Evolutionary conservation across 2,329 filamentous ascomycete genomes (phyloP).

Genomic region (Phialemonium atrogriseum): DNA sequence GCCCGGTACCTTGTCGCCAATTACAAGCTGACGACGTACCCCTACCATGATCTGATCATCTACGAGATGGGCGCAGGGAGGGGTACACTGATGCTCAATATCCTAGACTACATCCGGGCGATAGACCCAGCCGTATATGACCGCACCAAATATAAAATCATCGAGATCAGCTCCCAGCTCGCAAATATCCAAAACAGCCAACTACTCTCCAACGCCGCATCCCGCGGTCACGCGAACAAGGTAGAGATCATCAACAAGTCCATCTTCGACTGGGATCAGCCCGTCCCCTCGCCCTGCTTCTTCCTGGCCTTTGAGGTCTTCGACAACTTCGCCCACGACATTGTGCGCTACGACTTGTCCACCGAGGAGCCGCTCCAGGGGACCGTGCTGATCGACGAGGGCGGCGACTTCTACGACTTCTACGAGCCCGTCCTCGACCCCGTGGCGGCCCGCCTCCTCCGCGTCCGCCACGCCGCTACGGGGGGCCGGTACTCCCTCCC

Average conservation of each 20-base stretch:
- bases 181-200: slow-evolving; percentile 70
- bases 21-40: slow-evolving; percentile 89
- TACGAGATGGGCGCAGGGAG: slow-evolving; percentile 99
- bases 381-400: slow-evolving; percentile 73
- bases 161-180: slow-evolving; percentile 83
- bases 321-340: slow-evolving; percentile 96
- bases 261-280: slow-evolving; percentile 87
- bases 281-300: slow-evolving; percentile 89
- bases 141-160: slow-evolving; percentile 87
- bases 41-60: slow-evolving; percentile 93
- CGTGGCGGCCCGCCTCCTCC: slow-evolving; percentile 71
- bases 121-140: slow-evolving; percentile 87
- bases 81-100: slow-evolving; percentile 96
- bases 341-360: slow-evolving; percentile 77
- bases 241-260: slow-evolving; percentile 93
- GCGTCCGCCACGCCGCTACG: slow-evolving; percentile 73
- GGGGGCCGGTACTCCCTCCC: slow-evolving; percentile 56
- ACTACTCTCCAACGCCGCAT: slow-evolving; percentile 50
- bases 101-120: slow-evolving; percentile 90
- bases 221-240: slow-evolving; percentile 67
- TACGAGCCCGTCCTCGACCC: slow-evolving; percentile 77
- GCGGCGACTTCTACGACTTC: slow-evolving; percentile 92
- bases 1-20: slow-evolving; percentile 94
- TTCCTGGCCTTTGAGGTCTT: slow-evolving; percentile 98
- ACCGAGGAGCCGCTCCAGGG: slow-evolving; percentile 83